Evolutionary conservation across 176 grass and related monocot species (phyloP), one percentile per base, ranked within the genome.

Genomic region (Phyllostachys edulis): DNA sequence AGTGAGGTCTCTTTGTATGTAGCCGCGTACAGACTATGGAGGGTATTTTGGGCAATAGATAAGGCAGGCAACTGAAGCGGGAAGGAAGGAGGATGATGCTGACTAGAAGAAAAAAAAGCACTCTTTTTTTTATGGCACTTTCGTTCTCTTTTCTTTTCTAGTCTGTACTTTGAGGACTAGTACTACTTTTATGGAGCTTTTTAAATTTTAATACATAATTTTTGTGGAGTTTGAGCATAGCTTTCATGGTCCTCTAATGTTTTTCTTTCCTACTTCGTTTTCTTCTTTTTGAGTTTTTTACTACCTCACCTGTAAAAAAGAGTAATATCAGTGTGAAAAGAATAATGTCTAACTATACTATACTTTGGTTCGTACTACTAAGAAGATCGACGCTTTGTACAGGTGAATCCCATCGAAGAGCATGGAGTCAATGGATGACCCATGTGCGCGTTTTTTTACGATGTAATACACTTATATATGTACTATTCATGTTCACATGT

Each of bases 21-120:
- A 24, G 9, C 71, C 18, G 86, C 56, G 86, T 71, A 4, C 52
- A 55, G 75, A 71, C 46, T 13, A 29, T 2, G 80, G 18, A 41
- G 78, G 84, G 74, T 67, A 68, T 75, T 92, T 87, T 75, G 26
- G 90, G 46, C 23, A 68, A 50, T 67, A 70, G 21, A 69, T 41
- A 18, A 68, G 69, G 69, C 59, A 26, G 38, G 40, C 75, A 78
- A 49, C 50, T 47, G 64, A 62, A 64, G 64, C 64, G 75, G 62
- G 83, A 88, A 90, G 77, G 45, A 16, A 73, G 84, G 85, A 80
- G 45, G 71, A 41, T 55, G 85, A 52, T 76, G 79, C 83, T 80
- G 67, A 82, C 85, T 36, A 67, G 12, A 73, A 67, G 12, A 70
- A 79, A 84, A 63, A 79, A 84, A 63, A 9, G 20, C 4, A 4